These are phyloP conservation scores for Pseudoneurospora amorphoporcata DNA, from an alignment of 495 filamentous ascomycete genomes.

Conservation along the genomic window DNA sequence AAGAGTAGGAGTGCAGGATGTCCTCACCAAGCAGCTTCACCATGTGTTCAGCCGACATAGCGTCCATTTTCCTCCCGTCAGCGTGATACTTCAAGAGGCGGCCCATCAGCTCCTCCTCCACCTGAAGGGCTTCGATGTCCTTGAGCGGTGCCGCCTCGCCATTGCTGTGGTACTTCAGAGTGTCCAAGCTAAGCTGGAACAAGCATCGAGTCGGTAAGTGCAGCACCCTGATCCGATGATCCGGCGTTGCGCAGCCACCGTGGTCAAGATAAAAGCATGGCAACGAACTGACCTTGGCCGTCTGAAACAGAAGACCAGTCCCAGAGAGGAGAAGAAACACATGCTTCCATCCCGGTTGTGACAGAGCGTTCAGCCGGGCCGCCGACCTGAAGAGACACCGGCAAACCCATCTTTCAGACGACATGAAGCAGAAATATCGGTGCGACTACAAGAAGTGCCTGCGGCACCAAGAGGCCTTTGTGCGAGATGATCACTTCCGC, in stretches of 20 bases:
- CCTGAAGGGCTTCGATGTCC: conserved; percentile 4
- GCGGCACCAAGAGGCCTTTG: conserved; percentile 28
- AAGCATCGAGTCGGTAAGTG: background rate
- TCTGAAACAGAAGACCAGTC: background rate
- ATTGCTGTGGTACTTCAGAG: conserved; percentile 1
- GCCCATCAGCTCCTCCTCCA: conserved; percentile 13
- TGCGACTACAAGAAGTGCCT: conserved; percentile 34
- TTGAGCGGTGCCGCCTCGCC: conserved; percentile 4
- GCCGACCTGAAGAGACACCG: conserved; percentile 40
- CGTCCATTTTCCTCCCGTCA: background rate
- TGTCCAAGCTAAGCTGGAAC: background rate
- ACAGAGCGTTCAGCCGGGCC: conserved; percentile 28
- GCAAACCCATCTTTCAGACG: conserved; percentile 24
- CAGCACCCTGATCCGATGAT: background rate
- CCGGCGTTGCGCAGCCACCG: background rate
- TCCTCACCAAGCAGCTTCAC: conserved; percentile 2
- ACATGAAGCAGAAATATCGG: conserved; percentile 25
- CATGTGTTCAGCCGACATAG: background rate
- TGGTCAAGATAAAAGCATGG: background rate
- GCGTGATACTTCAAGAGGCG: conserved; percentile 6
- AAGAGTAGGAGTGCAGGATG: conserved; percentile 6
- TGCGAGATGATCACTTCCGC: conserved; percentile 35
- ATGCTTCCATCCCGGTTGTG: conserved; percentile 24
- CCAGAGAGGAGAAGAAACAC: conserved; percentile 5
- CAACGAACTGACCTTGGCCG: background rate